phyloP scores from a whole-genome alignment of 2,329 filamentous ascomycete species.

The Colletotrichum sp. region DNA sequence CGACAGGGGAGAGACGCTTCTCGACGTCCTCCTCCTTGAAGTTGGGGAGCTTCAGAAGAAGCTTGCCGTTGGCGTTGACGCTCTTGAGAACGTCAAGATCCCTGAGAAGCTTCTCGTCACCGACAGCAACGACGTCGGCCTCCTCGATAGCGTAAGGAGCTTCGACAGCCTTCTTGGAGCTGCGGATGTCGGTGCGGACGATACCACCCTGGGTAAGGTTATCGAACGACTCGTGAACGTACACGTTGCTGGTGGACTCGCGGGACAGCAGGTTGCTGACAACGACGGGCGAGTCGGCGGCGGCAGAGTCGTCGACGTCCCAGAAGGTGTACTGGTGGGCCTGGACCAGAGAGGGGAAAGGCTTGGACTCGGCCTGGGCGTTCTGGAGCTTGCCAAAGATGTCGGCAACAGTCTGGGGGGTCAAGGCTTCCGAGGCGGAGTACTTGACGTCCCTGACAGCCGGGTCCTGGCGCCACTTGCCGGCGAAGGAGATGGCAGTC shows the following conservation, averaged over 20 bases:
- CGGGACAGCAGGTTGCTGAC: constrained; percentile 69
- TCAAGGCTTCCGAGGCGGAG: constrained; percentile 66
- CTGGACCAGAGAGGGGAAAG: constrained; percentile 51
- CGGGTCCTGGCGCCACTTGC: constrained; percentile 66
- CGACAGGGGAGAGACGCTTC: constrained; percentile 76
- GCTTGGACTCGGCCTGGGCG: constrained; percentile 52
- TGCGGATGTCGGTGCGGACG: constrained; percentile 83
- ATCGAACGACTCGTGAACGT: constrained; percentile 66
- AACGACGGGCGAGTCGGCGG: constrained; percentile 67
- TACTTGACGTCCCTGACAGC: constrained; percentile 89
- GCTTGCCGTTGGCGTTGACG: constrained; percentile 71
- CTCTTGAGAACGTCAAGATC: constrained; percentile 76
- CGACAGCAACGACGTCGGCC: constrained; percentile 81
- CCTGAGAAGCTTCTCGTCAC: constrained; percentile 76
- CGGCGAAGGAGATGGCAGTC: constrained; percentile 80
- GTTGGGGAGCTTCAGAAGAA: constrained; percentile 78
- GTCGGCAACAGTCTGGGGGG: constrained; percentile 57
- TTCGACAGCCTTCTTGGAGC: constrained; percentile 82
- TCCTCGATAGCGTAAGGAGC: constrained; percentile 81
- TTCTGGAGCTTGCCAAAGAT: constrained; percentile 55
- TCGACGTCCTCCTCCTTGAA: constrained; percentile 90
- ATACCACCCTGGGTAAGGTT: constrained; percentile 77
- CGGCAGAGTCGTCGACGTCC: constrained; percentile 79
- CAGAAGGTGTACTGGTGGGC: constrained; percentile 92
- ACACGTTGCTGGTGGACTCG: constrained; percentile 69